phyloP scores from a whole-genome alignment of 108 stramenopile genomes.

The Phaeodactylum tricornutum region DNA sequence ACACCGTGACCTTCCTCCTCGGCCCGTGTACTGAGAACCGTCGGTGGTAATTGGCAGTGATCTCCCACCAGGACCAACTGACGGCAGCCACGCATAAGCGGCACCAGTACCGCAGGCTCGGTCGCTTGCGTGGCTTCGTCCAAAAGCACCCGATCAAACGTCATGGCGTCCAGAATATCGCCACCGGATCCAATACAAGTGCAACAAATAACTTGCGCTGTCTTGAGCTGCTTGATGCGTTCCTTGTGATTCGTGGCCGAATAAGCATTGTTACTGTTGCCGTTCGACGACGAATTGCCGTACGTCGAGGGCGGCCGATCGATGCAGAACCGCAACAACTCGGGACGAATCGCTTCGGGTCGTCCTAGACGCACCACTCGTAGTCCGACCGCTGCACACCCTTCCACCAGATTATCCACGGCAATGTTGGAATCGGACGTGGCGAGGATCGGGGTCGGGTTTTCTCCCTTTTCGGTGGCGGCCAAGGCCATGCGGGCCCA shows the following conservation, averaged over 20 bases:
- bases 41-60: constrained; percentile 93
- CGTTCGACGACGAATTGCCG: constrained; percentile 17
- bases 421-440: constrained; percentile 95
- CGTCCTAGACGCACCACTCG: constrained; percentile 87
- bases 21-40: constrained; percentile 77
- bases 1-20: constrained; percentile 85
- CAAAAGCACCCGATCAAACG: constrained; percentile 84
- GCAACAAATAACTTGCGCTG: constrained; percentile 89
- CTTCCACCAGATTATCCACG: constrained; percentile 95
- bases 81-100: constrained; percentile 83
- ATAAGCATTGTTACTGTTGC: constrained; percentile 22
- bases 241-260: constrained; percentile 60
- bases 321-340: constrained; percentile 79
- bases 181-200: constrained; percentile 91
- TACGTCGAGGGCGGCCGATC: constrained; percentile 64
- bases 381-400: constrained; percentile 82
- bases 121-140: constrained; percentile 94
- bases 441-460: constrained; percentile 69
- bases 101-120: constrained; percentile 86
- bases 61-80: constrained; percentile 95
- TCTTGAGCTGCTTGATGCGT: constrained; percentile 60
- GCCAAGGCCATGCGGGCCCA: constrained; percentile 69
- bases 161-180: constrained; percentile 77
- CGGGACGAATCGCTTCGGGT: constrained; percentile 86
- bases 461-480: constrained; percentile 37